A percentile compares a stretch with the other conserved stretches of the same genome.
phyloP scores from a whole-genome alignment of 192 early-diverging fungal species.

The Coemansia sp. region DNA sequence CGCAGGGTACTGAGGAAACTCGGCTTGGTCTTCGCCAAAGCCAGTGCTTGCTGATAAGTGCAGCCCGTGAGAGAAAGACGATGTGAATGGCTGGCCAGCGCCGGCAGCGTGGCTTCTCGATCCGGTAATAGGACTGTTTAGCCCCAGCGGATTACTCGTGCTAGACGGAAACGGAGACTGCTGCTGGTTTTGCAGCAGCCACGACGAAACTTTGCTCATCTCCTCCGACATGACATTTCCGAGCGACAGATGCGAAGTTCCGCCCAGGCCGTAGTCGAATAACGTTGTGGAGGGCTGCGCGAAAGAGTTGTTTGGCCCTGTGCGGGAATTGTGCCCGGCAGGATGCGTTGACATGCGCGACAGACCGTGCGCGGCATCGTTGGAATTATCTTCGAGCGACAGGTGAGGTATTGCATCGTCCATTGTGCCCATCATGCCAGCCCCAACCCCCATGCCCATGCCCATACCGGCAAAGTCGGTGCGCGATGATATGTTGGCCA shows the following conservation, averaged over 20 bases:
- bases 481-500: constrained; percentile 31
- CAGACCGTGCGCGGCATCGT: constrained; percentile 15
- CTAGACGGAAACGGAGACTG: constrained; percentile 2
- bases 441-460: constrained; percentile 47
- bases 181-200: constrained; percentile 42
- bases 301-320: background rate
- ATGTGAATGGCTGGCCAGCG: background rate
- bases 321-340: background rate
- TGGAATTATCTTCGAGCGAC: constrained; percentile 28
- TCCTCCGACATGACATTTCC: constrained; percentile 49
- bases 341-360: background rate
- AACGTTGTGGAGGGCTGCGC: background rate
- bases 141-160: background rate
- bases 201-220: constrained; percentile 47
- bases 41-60: background rate
- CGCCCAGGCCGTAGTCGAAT: constrained; percentile 44
- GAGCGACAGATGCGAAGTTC: constrained; percentile 33
- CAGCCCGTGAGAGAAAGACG: background rate
- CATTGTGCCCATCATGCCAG: constrained; percentile 47
- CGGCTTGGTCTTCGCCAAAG: background rate
- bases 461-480: constrained; percentile 38
- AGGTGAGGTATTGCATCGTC: constrained; percentile 48
- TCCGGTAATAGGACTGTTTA: background rate
- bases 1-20: constrained; percentile 3
- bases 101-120: background rate